Conservation (phyloP, 1,139 yeast genomes). For the Kodamaea plutei region DNA sequence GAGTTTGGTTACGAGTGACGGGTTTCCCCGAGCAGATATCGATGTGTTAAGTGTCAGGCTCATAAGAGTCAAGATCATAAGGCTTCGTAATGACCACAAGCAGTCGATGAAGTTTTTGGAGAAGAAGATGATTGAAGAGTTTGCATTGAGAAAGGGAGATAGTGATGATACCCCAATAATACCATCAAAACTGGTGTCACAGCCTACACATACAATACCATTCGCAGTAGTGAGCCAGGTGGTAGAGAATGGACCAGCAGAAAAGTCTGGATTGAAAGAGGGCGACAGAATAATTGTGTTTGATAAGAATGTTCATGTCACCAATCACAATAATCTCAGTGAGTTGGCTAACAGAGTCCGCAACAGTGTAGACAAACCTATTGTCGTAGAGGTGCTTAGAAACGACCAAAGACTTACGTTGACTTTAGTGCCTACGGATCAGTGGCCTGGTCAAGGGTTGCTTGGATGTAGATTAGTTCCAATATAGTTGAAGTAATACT, state of each 20-base stretch:
- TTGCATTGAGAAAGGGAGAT: slow-evolving; percentile 16
- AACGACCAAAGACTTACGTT: slow-evolving; percentile 20
- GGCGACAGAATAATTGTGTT: slow-evolving; percentile 52
- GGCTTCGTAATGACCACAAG: slow-evolving; percentile 66
- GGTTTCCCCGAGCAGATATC: slow-evolving; percentile 81
- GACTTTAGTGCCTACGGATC: slow-evolving; percentile 46
- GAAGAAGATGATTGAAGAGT: slow-evolving; percentile 40
- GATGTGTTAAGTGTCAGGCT: slow-evolving; percentile 69
- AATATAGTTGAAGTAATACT: too few species aligned
- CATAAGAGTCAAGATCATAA: slow-evolving; percentile 59
- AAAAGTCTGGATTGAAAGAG: slow-evolving; percentile 32
- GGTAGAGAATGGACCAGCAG: slow-evolving; percentile 46
- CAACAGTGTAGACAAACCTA: slow-evolving; percentile 20
- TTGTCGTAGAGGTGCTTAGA: slow-evolving; percentile 37
- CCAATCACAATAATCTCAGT: slow-evolving; percentile 46
- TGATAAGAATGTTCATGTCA: slow-evolving; percentile 47
- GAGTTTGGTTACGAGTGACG: slow-evolving; percentile 61
- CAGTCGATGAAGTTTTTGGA: slow-evolving; percentile 48
- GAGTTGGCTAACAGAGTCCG: slow-evolving; percentile 33
- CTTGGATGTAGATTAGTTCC: slow-evolving; percentile 68
- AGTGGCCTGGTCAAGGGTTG: slow-evolving; percentile 71
- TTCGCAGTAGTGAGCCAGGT: slow-evolving; percentile 57
- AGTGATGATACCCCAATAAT: slow-evolving; percentile 4
- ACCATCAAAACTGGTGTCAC: slow-evolving; percentile 3
- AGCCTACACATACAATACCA: slow-evolving; percentile 29